Conservation (phyloP, 2,329 filamentous ascomycete genomes). For the Alternaria gansuensis region DNA sequence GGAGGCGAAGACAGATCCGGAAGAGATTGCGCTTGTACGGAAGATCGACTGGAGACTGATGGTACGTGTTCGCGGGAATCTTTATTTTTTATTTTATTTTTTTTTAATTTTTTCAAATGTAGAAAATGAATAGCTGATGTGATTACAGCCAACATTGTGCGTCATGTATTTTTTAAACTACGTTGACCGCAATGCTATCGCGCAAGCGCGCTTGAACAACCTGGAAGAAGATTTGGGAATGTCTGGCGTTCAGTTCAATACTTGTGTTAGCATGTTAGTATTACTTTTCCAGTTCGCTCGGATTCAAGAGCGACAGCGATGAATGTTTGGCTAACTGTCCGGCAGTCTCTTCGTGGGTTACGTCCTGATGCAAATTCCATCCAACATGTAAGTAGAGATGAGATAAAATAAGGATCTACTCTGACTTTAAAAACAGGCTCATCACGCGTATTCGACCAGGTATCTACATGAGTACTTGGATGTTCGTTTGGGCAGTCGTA, state of each 20-base stretch:
- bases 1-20: slow-evolving; percentile 44
- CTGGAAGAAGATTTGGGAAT: slow-evolving; percentile 63
- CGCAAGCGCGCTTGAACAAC: slow-evolving; percentile 69
- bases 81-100: too few relatives aligned
- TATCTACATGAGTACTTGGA: slow-evolving; percentile 48
- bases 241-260: slow-evolving; percentile 42
- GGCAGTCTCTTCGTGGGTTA: slow-evolving; percentile 60
- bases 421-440: slow-evolving; percentile 46
- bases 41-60: slow-evolving; percentile 48
- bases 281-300: background rate
- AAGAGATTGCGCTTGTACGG: slow-evolving; percentile 45
- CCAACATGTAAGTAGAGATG: slow-evolving; percentile 27
- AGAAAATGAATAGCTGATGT: background rate
- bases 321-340: background rate
- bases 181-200: slow-evolving; percentile 70
- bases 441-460: slow-evolving; percentile 48
- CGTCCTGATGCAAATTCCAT: slow-evolving; percentile 51
- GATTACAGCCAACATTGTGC: slow-evolving; percentile 51
- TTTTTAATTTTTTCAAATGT: too few relatives aligned
- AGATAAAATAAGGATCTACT: too few relatives aligned
- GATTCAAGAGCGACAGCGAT: background rate
- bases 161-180: slow-evolving; percentile 56
- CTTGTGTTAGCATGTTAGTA: slow-evolving; percentile 60
- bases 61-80: slow-evolving; percentile 24
- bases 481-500: slow-evolving; percentile 51